Base-by-base conservation (phyloP, 129 eudicot genomes). In the Flaveria brownii region DNA sequence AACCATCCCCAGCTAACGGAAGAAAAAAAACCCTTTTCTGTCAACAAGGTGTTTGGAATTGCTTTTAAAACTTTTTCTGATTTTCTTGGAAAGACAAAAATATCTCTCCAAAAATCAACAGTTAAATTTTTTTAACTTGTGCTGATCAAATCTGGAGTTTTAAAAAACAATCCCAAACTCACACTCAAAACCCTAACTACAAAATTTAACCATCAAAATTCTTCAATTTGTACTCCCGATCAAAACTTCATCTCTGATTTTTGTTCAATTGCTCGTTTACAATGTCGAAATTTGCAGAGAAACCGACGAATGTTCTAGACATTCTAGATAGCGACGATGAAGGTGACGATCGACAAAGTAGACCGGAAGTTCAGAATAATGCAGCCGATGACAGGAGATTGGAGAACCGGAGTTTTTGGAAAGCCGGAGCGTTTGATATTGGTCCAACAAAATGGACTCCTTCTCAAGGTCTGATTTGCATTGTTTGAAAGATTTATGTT, bases 351-450 rank as follows among this genome's bases (percentile, higher is more conserved):
- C 70, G 55, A 43, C 15, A n/a, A 56, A 56, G 62, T 18, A 56
- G 28, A 56, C 62, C 77, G 7, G 52, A 73, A 66, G 79, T 67
- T 43, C 79, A 73, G 51, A 73, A 73, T 54, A 63, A 23, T 36
- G 67, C 16, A 17, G 70, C 73, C 50, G 74, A 80, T 55, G 79
- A 68, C 22, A 76, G 80, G 71, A 67, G 46, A 74, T 50, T 82
- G 25, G 98, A 90, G 39, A 85, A 84, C 10, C 84, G 90, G 62
- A 93, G 98, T 74, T 93, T 93, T 81, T 93, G 98, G 97, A 88
- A 86, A 82, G 98, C 98, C 4, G 98, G 98, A 45, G 83, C 78
- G 1, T 88, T 80, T 71, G 93, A 87, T 22, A 79, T 84, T 51
- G 88, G 82, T 43, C 85, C 88, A 20, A 57, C 84, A 6, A 85